Evolutionary conservation across 352 stramenopile species (phyloP).

Genomic region (Phytophthora pinifolia): DNA sequence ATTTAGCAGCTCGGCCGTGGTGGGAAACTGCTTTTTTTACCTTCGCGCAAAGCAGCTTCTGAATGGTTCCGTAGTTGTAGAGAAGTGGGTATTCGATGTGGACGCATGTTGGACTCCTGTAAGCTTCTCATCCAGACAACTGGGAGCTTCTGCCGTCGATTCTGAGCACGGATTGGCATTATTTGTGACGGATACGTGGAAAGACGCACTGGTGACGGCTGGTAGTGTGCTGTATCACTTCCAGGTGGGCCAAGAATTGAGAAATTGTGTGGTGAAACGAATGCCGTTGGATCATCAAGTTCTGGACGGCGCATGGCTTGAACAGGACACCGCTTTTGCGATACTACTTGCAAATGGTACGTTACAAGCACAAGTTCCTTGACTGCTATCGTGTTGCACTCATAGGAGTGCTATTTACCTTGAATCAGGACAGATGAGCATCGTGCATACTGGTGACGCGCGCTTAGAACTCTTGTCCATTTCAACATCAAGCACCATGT

Average conservation of each 20-base stretch:
- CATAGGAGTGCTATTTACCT: background rate
- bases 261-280: conserved; percentile 4
- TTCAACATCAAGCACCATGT: conserved; percentile 15
- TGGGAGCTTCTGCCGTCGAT: background rate
- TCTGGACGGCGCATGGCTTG: conserved; percentile 20
- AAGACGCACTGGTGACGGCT: conserved; percentile 5
- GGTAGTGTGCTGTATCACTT: conserved; percentile 11
- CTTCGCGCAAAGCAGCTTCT: conserved; percentile 4
- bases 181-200: conserved; percentile 19
- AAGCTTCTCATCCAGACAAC: conserved; percentile 10
- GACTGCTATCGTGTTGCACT: background rate
- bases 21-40: conserved; percentile 24
- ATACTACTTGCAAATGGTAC: conserved; percentile 36
- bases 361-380: background rate
- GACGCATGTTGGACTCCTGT: conserved; percentile 16
- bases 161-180: conserved; percentile 5
- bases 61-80: conserved; percentile 6
- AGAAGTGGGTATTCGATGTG: conserved; percentile 30
- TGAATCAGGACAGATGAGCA: conserved; percentile 32
- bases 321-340: conserved; percentile 19
- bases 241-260: conserved; percentile 15
- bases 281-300: conserved; percentile 17
- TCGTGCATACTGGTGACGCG: conserved; percentile 3
- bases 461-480: conserved; percentile 18
- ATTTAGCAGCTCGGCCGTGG: conserved; percentile 23